Percentiles rank a stretch among this genome's conserved stretches.
Evolutionary conservation across 2,329 filamentous ascomycete genomes (phyloP).

Genomic region (Fusarium mexicanum): DNA sequence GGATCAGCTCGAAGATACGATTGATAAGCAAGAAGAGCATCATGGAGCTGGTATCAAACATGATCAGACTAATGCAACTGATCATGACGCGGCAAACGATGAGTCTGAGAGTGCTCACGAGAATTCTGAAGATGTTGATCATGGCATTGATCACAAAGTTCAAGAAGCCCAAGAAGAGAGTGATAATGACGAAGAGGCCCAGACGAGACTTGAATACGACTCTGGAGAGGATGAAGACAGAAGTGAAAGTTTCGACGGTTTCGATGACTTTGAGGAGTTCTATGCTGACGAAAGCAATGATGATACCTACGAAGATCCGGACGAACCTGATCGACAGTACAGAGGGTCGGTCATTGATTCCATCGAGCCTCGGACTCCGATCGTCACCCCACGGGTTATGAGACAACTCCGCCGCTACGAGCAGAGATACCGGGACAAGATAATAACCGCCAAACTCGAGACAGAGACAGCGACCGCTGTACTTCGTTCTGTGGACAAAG

Average conservation of each 20-base stretch:
- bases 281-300: rapidly evolving
- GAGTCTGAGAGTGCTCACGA: too few relatives aligned
- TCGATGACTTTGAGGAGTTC: background rate
- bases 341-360: rapidly evolving
- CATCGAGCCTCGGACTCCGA: background rate
- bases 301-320: rapidly evolving
- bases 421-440: rapidly evolving
- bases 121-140: background rate
- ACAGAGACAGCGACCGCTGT: background rate
- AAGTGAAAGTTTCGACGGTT: rapidly evolving
- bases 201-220: background rate
- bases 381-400: rapidly evolving
- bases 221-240: rapidly evolving
- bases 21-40: background rate
- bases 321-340: rapidly evolving
- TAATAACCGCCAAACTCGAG: rapidly evolving
- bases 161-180: rapidly evolving
- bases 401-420: background rate
- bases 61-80: background rate
- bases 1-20: background rate
- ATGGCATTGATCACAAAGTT: background rate
- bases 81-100: background rate
- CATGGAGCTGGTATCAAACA: background rate
- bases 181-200: rapidly evolving
- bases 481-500: background rate